These are phyloP conservation scores for Botrytis deweyae DNA, from an alignment of 2,329 filamentous ascomycete genomes.

Conservation along the genomic window DNA sequence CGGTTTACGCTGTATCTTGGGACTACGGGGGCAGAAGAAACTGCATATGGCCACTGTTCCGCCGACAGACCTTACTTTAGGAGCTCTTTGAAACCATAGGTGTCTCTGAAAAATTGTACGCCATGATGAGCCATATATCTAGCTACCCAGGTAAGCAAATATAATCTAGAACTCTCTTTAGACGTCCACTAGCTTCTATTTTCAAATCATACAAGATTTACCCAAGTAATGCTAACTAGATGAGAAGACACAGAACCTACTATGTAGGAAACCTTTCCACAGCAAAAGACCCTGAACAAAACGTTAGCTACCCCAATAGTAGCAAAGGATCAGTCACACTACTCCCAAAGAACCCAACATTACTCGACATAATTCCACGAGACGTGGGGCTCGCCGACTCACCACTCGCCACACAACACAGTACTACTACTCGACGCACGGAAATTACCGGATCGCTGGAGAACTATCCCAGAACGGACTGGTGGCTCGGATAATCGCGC, in stretches of 20 bases:
- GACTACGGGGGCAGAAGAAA: background rate
- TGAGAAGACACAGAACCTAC: background rate
- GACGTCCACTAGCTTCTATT: background rate
- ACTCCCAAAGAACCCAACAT: background rate
- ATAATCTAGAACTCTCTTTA: background rate
- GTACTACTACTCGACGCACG: background rate
- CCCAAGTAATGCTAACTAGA: background rate
- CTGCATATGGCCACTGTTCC: background rate
- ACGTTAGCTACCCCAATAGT: background rate
- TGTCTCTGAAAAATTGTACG: background rate
- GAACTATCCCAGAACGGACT: background rate
- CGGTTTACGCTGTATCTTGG: background rate
- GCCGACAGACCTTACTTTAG: background rate
- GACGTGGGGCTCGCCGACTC: background rate
- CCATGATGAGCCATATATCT: background rate
- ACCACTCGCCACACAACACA: background rate
- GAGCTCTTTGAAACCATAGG: background rate
- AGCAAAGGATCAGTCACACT: background rate
- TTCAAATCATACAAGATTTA: background rate
- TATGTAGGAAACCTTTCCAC: background rate
- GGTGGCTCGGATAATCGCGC: background rate
- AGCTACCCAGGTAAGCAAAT: background rate
- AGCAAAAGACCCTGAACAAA: too few relatives aligned
- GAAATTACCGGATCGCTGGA: background rate
- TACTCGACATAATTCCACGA: background rate